These are phyloP conservation scores for Choiromyces venosus DNA, from an alignment of 495 filamentous ascomycete species.

Conservation along the genomic window DNA sequence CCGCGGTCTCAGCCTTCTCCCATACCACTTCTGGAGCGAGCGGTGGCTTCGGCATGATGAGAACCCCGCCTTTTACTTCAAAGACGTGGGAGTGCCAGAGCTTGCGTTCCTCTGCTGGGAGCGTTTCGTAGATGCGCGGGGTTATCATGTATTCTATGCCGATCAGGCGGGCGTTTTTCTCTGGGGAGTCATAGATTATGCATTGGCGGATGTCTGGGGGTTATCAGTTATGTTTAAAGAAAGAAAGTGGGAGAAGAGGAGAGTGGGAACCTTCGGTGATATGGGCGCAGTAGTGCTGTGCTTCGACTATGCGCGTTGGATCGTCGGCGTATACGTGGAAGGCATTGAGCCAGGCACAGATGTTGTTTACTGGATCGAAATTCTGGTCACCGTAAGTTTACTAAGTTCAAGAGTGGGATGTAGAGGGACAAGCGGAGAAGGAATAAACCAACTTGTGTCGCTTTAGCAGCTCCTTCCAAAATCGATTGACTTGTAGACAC, in stretches of 20 bases:
- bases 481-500: background rate
- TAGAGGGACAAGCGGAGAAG: background rate
- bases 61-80: conserved; percentile 81
- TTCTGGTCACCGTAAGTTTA: conserved; percentile 46
- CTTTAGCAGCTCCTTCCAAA: background rate
- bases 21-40: conserved; percentile 54
- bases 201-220: conserved; percentile 66
- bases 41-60: conserved; percentile 70
- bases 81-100: conserved; percentile 81
- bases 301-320: conserved; percentile 60
- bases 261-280: conserved; percentile 56
- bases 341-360: conserved; percentile 81
- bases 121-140: conserved; percentile 59
- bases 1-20: conserved; percentile 70
- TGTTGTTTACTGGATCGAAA: conserved; percentile 65
- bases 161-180: conserved; percentile 63
- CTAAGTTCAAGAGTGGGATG: background rate
- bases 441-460: background rate
- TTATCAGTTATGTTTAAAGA: conserved; percentile 14
- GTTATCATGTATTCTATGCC: conserved; percentile 92
- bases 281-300: conserved; percentile 82
- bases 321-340: conserved; percentile 76
- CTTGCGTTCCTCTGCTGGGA: conserved; percentile 60
- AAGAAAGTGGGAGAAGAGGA: background rate
- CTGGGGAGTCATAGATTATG: conserved; percentile 70